Evolutionary conservation across 305 asterid genomes (phyloP).

Genomic region (Fraxinus sp.): DNA sequence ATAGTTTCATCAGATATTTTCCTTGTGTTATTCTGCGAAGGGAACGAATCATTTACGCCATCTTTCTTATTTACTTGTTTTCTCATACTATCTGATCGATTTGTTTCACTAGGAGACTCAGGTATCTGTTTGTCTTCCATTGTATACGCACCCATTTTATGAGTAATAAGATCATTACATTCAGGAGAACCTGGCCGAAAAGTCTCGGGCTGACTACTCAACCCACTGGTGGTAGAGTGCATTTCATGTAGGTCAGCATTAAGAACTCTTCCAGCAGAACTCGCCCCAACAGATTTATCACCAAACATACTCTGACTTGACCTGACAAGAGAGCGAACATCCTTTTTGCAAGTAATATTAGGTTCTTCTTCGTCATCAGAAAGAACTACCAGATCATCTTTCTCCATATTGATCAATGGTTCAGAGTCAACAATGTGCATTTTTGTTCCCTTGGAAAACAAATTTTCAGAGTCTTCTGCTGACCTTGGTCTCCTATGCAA

Average conservation of each 20-base stretch:
- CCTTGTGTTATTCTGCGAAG: constrained; percentile 29
- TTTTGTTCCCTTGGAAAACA: constrained; percentile 36
- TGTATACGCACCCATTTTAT: constrained; percentile 31
- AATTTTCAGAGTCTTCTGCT: constrained; percentile 36
- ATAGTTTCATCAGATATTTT: constrained; percentile 33
- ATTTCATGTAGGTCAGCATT: constrained; percentile 35
- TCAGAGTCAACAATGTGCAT: constrained; percentile 33
- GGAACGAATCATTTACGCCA: constrained; percentile 22
- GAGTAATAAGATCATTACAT: constrained; percentile 29
- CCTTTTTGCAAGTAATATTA: constrained; percentile 37
- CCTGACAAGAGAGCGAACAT: constrained; percentile 32
- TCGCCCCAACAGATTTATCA: constrained; percentile 35
- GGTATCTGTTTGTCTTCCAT: constrained; percentile 29
- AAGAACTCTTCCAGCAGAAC: constrained; percentile 33
- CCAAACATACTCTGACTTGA: constrained; percentile 27
- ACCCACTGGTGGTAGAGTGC: constrained; percentile 27
- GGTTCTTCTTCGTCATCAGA: constrained; percentile 72
- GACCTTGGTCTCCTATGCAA: constrained; percentile 28
- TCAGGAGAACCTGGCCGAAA: constrained; percentile 30
- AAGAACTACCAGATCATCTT: constrained; percentile 49
- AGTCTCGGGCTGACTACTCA: constrained; percentile 31
- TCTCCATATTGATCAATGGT: constrained; percentile 32
- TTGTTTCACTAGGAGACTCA: constrained; percentile 38
- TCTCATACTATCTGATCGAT: constrained; percentile 35
- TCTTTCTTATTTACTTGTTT: constrained; percentile 31